Evolutionary conservation across 768 basidiomycete genomes (phyloP), one percentile per base, ranked within the genome.

Genomic region (Boletus vinaceobasis): DNA sequence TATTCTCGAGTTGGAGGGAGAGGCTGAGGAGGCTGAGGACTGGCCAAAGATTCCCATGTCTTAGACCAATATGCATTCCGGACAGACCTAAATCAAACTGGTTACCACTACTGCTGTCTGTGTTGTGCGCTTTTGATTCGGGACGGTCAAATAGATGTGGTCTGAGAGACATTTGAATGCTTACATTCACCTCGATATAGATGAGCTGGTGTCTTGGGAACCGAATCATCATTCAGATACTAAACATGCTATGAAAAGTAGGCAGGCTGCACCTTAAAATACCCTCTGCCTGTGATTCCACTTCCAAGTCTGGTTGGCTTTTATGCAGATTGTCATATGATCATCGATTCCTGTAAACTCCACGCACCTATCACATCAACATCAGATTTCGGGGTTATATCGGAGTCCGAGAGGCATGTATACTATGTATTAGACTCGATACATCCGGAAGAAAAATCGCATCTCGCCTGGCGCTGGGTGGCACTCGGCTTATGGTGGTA

Each of bases 1-100:
- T 33, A 81, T 87, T 47, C 61, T 65, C 40, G 71, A 64, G 4
- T 55, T 83, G 47, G 84, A 86, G 60, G 63, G 71, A 48, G 78
- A 77, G 56, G 78, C 78, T 7, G 58, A 61, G 43, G 55, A 53
- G 42, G 74, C 72, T 46, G 82, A 79, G 42, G 56, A 62, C 31
- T 84, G 83, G 80, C 50, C 60, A 21, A 61, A 26, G 13, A 33
- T 7, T 14, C 71, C 69, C 15, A 21, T 54, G 14, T 48, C 45
- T 27, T 50, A 55, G 32, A 32, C 27, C 5, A 26, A 43, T 19
- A n/a, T 42, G 33, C 32, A 14, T 36, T 56, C 26, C 14, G 21
- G 37, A 36, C 19, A 27, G 35, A 51, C 48, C 14, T 36, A 14
- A 32, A 51, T 13, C 7, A 10, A 15, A 21, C 21, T 7, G n/a